Base-by-base conservation (phyloP, 495 filamentous ascomycete genomes). In the Penicillium salamii region DNA sequence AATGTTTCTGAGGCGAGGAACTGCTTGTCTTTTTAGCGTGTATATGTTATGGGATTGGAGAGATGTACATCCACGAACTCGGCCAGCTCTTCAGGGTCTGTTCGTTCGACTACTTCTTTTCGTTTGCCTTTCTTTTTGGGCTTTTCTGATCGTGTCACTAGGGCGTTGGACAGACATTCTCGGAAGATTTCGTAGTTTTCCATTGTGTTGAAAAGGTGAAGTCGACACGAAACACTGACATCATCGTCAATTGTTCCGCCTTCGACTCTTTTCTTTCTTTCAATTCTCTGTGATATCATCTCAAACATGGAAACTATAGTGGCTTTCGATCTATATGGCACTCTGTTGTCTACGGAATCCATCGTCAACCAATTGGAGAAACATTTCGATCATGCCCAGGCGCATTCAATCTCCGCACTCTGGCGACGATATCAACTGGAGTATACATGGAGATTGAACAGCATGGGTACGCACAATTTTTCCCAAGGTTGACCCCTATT, bases 391-490 rank as follows among this genome's bases (percentile, higher is more conserved):
- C 45, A 78, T 36, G 82, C 83, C 19, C 76, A 78, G 55, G 79
- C 81, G 11, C 55, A 68, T 7, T 55, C 63, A 6, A 72, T 91
- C 12, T 78, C 85, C 7, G 62, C 76, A 18, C 59, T 77, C 54
- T 85, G 79, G 80, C 62, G 79, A 36, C 76, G 70, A 19, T 81
- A 80, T 59, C 87, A 91, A 62, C 74, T 95, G 15, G 88, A 90
- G 66, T 93, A 91, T 54, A 89, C 88, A 29, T 93, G 87, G 88
- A 68, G 88, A 37, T 63, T 88, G 52, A 92, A 86, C 57, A 87
- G 82, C 78, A 91, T 91, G 87, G 71, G 88, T 87, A 67, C 35
- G 65, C 12, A 28, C 12, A 13, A 26, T 21, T 23, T 11, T 7
- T 19, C 3, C n/a, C n/a, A n/a, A n/a, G n/a, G n/a, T 11, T 32